These are phyloP conservation scores for Ceratocystiopsis minuta DNA, from an alignment of 2,329 filamentous ascomycete species.

Conservation along the genomic window DNA sequence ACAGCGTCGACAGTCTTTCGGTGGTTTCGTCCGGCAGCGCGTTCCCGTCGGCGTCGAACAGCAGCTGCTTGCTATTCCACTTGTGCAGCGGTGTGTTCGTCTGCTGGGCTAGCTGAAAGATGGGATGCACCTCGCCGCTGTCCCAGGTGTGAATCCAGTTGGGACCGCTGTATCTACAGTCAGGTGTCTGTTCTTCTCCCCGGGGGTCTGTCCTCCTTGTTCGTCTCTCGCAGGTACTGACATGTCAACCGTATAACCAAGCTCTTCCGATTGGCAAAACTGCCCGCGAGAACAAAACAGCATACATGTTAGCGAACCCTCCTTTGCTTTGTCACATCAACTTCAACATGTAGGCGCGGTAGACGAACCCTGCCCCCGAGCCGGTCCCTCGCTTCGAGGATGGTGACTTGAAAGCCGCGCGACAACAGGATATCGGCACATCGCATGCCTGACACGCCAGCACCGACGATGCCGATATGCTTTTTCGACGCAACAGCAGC, in stretches of 20 bases:
- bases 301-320: background rate
- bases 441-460: conserved; percentile 36
- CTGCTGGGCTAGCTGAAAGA: conserved; percentile 30
- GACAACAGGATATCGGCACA: conserved; percentile 36
- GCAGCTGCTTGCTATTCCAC: conserved; percentile 2
- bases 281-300: conserved; percentile 7
- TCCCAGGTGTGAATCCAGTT: conserved; percentile 32
- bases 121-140: conserved; percentile 28
- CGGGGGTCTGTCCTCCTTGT: background rate
- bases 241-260: conserved; percentile 15
- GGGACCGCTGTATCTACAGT: conserved; percentile 25
- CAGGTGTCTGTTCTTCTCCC: background rate
- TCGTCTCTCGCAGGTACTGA: conserved; percentile 5
- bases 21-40: background rate
- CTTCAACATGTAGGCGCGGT: too few species aligned
- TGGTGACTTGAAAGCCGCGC: conserved; percentile 33
- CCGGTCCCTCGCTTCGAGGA: conserved; percentile 37
- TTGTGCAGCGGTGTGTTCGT: conserved; percentile 23
- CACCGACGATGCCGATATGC: conserved; percentile 31
- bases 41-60: conserved; percentile 13
- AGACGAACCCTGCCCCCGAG: conserved; percentile 31
- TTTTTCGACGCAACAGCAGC: background rate
- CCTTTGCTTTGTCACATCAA: too few species aligned
- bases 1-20: background rate
- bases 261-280: conserved; percentile 10